Evolutionary conservation across 768 basidiomycete species (phyloP).

Genomic region (Thelephora ganbajun): DNA sequence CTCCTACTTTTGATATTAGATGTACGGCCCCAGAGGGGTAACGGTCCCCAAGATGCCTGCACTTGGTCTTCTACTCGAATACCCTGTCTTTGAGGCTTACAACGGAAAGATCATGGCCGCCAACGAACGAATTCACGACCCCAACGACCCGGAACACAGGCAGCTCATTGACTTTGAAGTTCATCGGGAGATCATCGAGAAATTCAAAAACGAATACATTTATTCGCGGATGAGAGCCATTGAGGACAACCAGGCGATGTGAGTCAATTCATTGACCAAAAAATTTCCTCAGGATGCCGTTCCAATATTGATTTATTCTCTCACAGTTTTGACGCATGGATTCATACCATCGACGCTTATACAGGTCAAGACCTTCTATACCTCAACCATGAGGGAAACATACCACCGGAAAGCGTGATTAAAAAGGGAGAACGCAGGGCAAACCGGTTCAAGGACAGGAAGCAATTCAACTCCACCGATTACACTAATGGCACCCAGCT

Average conservation of each 20-base stretch:
- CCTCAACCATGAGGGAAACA: constrained; percentile 61
- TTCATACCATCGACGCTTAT: constrained; percentile 63
- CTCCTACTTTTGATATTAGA: constrained; percentile 23
- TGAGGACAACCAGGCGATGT: constrained; percentile 71
- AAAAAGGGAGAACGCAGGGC: constrained; percentile 40
- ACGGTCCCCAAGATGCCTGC: constrained; percentile 94
- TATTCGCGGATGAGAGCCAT: constrained; percentile 78
- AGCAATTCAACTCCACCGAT: constrained; percentile 48
- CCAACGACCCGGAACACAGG: constrained; percentile 47
- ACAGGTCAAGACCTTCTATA: constrained; percentile 67
- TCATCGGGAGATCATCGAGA: constrained; percentile 53
- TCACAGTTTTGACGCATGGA: constrained; percentile 75
- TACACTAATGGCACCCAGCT: constrained; percentile 8
- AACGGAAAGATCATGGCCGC: constrained; percentile 38
- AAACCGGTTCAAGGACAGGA: constrained; percentile 57
- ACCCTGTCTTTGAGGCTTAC: constrained; percentile 72
- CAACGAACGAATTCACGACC: constrained; percentile 34
- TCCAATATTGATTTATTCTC: neutral
- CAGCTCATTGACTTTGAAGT: constrained; percentile 60
- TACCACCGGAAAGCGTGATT: constrained; percentile 59
- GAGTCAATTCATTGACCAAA: constrained; percentile 19
- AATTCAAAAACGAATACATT: constrained; percentile 77
- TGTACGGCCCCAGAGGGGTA: constrained; percentile 65
- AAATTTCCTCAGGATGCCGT: neutral
- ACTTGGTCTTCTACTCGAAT: constrained; percentile 82